Evolutionary conservation across 2,329 filamentous ascomycete genomes (phyloP), one percentile per base, ranked within the genome.

Genomic region (Talaromyces sp.): DNA sequence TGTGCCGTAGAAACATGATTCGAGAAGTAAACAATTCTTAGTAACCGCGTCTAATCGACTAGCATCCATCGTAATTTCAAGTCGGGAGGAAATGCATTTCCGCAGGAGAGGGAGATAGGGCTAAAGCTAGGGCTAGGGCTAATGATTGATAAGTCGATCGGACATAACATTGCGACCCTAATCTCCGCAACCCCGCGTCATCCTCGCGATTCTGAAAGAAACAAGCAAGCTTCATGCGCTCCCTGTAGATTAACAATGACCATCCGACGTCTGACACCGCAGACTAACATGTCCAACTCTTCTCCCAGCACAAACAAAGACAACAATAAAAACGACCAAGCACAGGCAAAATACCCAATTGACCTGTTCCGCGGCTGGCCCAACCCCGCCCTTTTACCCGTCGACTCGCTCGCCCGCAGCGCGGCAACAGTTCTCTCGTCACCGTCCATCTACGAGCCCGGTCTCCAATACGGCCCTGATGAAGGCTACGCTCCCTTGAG

Each of bases 391-490:
- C 84, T 95, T 7, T 83, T 96, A 10, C 91, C 92, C 7, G 84
- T 85, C 2, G 75, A 81, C 4, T 81, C 88, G 15, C 83, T 96
- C 64, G 82, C 85, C 41, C 77, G 80, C 33, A 89, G 91, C 31
- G 82, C 89, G 64, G 79, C 84, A 65, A 79, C 81, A 61, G 86
- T 88, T 9, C 83, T 96, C 57, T 81, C 85, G 15, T 81, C 89
- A 72, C 84, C 86, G 10, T 73, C 77, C 9, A 79, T 89, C 64
- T 86, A 84, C 64, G 79, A 83, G 2, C 85, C 88, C 0, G 89
- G 85, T n/a, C 83, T 97, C 43, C 83, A 89, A 65, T 97, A 97
- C 73, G 93, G 90, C 0, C 89, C 92, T 0, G 91, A 96, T 74
- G 80, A 86, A 50, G 93, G 93, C 33, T 90, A 90, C 71, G 79